phyloP scores from a whole-genome alignment of 2,329 filamentous ascomycete species.

The Fulvia fulva region DNA sequence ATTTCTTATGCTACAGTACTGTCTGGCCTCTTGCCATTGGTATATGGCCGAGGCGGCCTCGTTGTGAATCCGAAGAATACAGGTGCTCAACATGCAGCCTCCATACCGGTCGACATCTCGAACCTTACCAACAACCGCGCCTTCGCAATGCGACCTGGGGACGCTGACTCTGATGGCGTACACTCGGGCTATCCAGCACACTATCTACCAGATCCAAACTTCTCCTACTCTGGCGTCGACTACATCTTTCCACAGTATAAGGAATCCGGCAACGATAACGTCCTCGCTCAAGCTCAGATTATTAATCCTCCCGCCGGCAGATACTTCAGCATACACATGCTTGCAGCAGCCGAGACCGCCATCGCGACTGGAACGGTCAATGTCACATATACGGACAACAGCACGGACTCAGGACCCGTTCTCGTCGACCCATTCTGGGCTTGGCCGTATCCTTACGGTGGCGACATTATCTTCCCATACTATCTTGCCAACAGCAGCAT shows the following conservation, averaged over 20 bases:
- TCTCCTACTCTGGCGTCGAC: constrained; percentile 37
- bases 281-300: constrained; percentile 36
- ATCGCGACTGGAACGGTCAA: constrained; percentile 38
- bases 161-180: constrained; percentile 36
- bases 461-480: constrained; percentile 40
- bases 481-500: constrained; percentile 35
- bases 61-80: constrained; percentile 31
- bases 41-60: constrained; percentile 24
- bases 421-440: constrained; percentile 38
- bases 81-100: constrained; percentile 16
- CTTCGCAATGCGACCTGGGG: constrained; percentile 35
- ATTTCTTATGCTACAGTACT: constrained; percentile 1
- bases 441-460: constrained; percentile 41
- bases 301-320: constrained; percentile 31
- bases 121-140: constrained; percentile 35
- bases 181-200: constrained; percentile 38
- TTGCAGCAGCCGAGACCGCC: constrained; percentile 39
- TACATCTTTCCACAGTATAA: constrained; percentile 38
- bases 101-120: constrained; percentile 27
- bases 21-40: constrained; percentile 13
- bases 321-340: constrained; percentile 40
- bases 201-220: constrained; percentile 33
- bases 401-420: constrained; percentile 32
- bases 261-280: constrained; percentile 36
- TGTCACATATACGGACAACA: constrained; percentile 37